Evolutionary conservation across 208 protist species (phyloP).

Genomic region (Acanthamoeba sp.): DNA sequence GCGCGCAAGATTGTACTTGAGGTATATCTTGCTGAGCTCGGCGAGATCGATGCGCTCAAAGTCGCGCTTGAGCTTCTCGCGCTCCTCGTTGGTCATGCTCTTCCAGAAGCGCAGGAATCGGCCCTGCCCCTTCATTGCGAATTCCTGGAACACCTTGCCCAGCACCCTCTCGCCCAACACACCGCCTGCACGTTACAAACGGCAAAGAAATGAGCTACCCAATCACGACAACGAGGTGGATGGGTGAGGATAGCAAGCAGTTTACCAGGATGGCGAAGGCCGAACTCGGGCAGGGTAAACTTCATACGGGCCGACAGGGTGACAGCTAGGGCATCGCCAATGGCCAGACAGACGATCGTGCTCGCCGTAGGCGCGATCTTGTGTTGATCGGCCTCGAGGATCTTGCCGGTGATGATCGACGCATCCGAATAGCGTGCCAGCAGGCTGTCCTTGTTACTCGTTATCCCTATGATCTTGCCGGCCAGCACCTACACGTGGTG

Average conservation of each 20-base stretch:
- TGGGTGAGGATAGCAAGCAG: not conserved
- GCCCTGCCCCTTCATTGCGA: conserved; percentile 53
- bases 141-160: conserved; percentile 56
- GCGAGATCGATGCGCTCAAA: conserved; percentile 52
- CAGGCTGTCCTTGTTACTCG: conserved; percentile 46
- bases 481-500: not conserved
- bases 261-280: conserved; percentile 42
- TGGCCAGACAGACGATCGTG: conserved; percentile 52
- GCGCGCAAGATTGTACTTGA: not conserved
- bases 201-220: not conserved
- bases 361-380: conserved; percentile 52
- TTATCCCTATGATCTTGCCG: conserved; percentile 30
- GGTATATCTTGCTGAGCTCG: conserved; percentile 48
- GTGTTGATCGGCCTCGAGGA: conserved; percentile 49
- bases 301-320: conserved; percentile 57
- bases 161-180: conserved; percentile 57
- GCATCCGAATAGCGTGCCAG: conserved; percentile 44
- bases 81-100: conserved; percentile 63
- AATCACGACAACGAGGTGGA: not conserved
- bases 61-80: conserved; percentile 49
- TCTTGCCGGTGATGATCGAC: conserved; percentile 62
- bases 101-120: conserved; percentile 64
- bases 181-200: not conserved
- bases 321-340: conserved; percentile 64
- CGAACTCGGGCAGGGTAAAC: conserved; percentile 59